Evolutionary conservation across 208 protist genomes (phyloP).

Genomic region (Trypanosoma lewisi): DNA sequence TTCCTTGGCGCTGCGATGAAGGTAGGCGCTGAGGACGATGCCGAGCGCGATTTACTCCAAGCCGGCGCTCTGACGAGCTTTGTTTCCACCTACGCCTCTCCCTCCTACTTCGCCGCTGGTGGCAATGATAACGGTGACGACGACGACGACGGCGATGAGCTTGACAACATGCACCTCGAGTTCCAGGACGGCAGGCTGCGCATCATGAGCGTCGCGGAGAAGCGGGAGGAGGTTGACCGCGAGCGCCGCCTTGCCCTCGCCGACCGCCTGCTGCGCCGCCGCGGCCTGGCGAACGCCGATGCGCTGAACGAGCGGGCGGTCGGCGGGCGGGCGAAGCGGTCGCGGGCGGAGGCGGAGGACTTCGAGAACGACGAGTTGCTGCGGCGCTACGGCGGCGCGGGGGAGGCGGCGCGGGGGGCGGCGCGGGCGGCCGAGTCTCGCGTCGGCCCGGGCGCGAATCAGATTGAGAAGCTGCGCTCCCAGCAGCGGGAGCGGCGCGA

Average conservation of each 20-base stretch:
- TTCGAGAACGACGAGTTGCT: conserved; percentile 86
- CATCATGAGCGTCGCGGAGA: conserved; percentile 79
- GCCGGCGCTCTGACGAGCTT: conserved; percentile 76
- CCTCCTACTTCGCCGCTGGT: conserved; percentile 18
- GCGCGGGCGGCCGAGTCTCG: conserved; percentile 25
- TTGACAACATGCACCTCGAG: conserved; percentile 79
- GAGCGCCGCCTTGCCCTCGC: conserved; percentile 57
- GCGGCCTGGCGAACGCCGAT: conserved; percentile 39
- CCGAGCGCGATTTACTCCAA: conserved; percentile 68
- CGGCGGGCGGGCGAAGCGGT: conserved; percentile 48
- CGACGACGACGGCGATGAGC: conserved; percentile 47
- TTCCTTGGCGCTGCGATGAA: conserved; percentile 71
- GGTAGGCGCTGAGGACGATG: conserved; percentile 51
- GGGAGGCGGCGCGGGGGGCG: conserved; percentile 43
- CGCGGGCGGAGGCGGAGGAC: conserved; percentile 58
- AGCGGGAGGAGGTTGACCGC: conserved; percentile 47
- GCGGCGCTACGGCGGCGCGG: conserved; percentile 62
- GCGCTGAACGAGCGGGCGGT: conserved; percentile 54
- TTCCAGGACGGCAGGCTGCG: conserved; percentile 81
- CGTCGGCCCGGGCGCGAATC: conserved; percentile 40
- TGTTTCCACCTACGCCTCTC: conserved; percentile 49
- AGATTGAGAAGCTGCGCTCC: conserved; percentile 58
- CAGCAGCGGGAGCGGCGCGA: conserved; percentile 61
- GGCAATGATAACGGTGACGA: conserved; percentile 34
- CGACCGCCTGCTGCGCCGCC: conserved; percentile 57